Base-by-base conservation (phyloP, 2,329 filamentous ascomycete genomes). In the Dissoconium aciculare region DNA sequence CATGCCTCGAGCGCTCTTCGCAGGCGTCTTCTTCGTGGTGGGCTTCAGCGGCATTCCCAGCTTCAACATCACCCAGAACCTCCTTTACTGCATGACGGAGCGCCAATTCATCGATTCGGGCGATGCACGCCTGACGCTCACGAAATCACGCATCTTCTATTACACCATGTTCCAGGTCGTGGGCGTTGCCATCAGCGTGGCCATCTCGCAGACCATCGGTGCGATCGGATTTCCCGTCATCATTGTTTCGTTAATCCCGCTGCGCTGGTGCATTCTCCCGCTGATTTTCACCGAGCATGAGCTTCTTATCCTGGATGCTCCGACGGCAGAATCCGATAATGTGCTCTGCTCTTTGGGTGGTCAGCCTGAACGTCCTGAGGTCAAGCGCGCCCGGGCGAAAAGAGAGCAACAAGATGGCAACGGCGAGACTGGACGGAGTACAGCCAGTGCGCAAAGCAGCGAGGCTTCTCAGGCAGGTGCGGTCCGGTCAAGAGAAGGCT, bases 211-310 rank as follows among this genome's bases (percentile, higher is more conserved):
- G 46, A 73, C 69, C 0, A 64, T 72, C 14, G 69, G 64, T 0
- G 69, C 67, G 0, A 69, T 73, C 40, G 65, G 66, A 0, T 73
- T 73, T 38, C 69, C 69, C 0, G 58, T 73, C 10, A 58, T 72
- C 30, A 71, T 73, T 35, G 56, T 68, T 11, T 47, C 63, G 3
- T 54, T 72, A 11, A 70, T 74, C 5, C 69, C 69, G 0, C 42
- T 71, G 16, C 53, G 67, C 3, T 66, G 61, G 36, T 55, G 59
- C 32, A 32, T 64, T 0, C 49, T 72, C 38, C 67, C 68, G 1
- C 42, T 52, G 11, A 65, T 64, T 49, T 71, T 72, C 38, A 55
- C 52, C 0, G 44, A 53, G 4, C 39, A 58, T 11, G 67, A 71
- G 41, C 45, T 72, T 8, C 44, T 54, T 11, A 44, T 68, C 0